Percentiles rank a stretch among this genome's conserved stretches.
phyloP scores from a whole-genome alignment of 164 flowering plant genomes.

The Amborella trichopoda region DNA sequence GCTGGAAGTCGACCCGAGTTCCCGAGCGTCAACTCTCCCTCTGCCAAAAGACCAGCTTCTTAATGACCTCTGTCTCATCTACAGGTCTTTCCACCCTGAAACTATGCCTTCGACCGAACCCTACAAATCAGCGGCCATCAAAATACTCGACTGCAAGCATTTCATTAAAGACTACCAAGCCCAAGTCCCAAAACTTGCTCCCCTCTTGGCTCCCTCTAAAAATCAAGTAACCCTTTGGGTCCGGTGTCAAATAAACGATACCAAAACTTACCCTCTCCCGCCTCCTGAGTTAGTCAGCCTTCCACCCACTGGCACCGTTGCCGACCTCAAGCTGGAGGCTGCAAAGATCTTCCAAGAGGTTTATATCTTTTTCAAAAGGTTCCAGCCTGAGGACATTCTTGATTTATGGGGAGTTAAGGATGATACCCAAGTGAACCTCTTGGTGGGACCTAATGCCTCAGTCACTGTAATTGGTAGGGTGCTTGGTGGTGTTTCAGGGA shows the following conservation, averaged over 20 bases:
- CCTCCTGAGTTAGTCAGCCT: constrained; percentile 54
- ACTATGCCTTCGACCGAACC: constrained; percentile 24
- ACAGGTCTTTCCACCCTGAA: constrained; percentile 35
- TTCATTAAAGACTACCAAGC: constrained; percentile 53
- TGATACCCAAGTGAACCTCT: constrained; percentile 25
- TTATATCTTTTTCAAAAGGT: constrained; percentile 43
- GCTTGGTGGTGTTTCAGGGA: constrained; percentile 5
- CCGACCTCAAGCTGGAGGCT: constrained; percentile 50
- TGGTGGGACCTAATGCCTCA: constrained; percentile 22
- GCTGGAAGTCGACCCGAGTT: constrained; percentile 18
- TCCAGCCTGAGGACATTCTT: constrained; percentile 40
- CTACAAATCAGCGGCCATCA: constrained; percentile 17
- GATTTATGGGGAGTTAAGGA: constrained; percentile 37
- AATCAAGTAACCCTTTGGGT: too few relatives aligned
- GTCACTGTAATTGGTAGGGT: constrained; percentile 37
- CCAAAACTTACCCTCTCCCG: too few relatives aligned
- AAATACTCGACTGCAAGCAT: constrained; percentile 73
- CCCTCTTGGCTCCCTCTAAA: too few relatives aligned
- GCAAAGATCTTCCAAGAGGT: constrained; percentile 51
- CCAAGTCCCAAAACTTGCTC: too few relatives aligned
- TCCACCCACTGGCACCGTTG: constrained; percentile 36
- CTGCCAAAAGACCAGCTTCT: constrained; percentile 26
- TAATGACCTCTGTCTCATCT: constrained; percentile 37
- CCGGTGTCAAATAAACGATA: too few relatives aligned
- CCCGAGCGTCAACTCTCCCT: background rate